Evolutionary conservation across 1,284 basidiomycete species (phyloP).

Genomic region (Xerocomus cyaneibrunnescens): DNA sequence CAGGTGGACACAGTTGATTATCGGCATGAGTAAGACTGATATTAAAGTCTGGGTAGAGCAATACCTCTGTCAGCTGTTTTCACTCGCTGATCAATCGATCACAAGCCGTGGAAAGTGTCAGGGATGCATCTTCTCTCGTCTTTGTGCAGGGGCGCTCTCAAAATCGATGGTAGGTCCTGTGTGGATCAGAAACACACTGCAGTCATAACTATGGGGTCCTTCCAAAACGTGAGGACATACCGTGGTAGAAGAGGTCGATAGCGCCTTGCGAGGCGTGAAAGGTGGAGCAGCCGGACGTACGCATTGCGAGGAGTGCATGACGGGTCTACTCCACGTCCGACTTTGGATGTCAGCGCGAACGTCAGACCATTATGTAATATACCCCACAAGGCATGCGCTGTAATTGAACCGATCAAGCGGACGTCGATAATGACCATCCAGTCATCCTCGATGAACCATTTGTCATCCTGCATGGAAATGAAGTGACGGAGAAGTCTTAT

Average conservation of each 20-base stretch:
- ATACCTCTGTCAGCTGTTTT: constrained; percentile 74
- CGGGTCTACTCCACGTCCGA: too few species aligned
- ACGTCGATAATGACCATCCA: too few species aligned
- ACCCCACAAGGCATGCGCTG: background rate
- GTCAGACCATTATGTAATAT: background rate
- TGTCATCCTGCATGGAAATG: too few species aligned
- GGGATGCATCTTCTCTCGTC: constrained; percentile 42
- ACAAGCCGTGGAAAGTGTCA: background rate
- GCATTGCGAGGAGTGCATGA: constrained; percentile 65
- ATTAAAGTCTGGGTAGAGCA: constrained; percentile 74
- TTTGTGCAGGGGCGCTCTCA: constrained; percentile 63
- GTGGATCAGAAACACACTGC: constrained; percentile 36
- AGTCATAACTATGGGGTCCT: background rate
- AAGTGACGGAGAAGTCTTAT: too few species aligned
- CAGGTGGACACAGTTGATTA: constrained; percentile 84
- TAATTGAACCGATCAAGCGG: background rate
- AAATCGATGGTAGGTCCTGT: constrained; percentile 66
- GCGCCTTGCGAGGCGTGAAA: constrained; percentile 54
- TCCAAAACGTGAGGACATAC: constrained; percentile 43
- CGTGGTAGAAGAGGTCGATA: constrained; percentile 61
- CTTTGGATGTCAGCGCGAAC: too few species aligned
- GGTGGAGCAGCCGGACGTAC: constrained; percentile 62
- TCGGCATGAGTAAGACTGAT: constrained; percentile 61
- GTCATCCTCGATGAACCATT: too few species aligned
- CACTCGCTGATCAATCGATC: constrained; percentile 20